Base-by-base conservation (phyloP, 345 rosid species). In the Acer saccharum region DNA sequence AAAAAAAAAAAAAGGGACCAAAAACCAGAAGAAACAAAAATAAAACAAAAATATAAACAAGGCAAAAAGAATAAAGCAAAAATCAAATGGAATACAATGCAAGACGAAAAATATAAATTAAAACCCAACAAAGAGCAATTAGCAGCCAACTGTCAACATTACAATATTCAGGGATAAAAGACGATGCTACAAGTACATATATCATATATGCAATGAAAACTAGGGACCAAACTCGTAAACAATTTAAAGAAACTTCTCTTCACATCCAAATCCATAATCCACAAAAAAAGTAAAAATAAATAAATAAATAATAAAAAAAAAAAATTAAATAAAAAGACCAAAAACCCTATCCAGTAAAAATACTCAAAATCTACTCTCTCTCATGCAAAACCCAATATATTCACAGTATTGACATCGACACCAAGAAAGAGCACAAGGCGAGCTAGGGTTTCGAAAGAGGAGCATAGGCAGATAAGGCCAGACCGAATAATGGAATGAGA, bases 401-500 rank as follows among this genome's bases (percentile, higher is more conserved):
- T 25, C 27, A 25, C 27, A 25, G 2, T 25, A 25, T 25, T 25
- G 27, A 25, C 27, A 25, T 25, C 27, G 27, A 25, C 0, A 25
- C 27, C 1, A 25, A 25, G 27, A 25, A 57, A 69, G 39, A 82
- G 65, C 2, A 69, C 3, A 4, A 32, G 11, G 25, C 9, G 64
- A 73, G 21, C 29, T 69, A 70, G 80, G 83, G 82, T 76, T 82
- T 68, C 35, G 41, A 57, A 29, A 61, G 43, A 64, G 50, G 52
- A 74, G 2, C 32, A 2, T 4, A 61, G 50, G 7, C 10, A 62
- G 9, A 35, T 35, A 25, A 25, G 27, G 27, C 27, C 27, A 25
- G 27, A 25, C 27, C 27, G 27, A 25, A 25, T 25, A 25, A 25
- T 25, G 27, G 27, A 25, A 25, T 25, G 27, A 25, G 27, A 25